Evolutionary conservation across 495 filamentous ascomycete genomes (phyloP).

Genomic region (Aspergillus biplanus): DNA sequence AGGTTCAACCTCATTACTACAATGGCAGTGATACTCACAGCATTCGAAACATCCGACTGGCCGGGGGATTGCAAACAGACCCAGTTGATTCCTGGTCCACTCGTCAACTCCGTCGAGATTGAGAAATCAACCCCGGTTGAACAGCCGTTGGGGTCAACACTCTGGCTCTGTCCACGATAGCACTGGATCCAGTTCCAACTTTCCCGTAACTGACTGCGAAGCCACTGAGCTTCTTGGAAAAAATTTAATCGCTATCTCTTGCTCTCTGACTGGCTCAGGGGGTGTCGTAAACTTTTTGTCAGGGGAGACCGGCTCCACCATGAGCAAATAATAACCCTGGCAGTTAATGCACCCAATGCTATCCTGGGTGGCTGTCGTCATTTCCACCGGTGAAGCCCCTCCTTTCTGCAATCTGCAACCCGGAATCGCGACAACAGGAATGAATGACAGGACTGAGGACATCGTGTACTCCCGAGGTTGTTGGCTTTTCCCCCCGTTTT

Average conservation of each 20-base stretch:
- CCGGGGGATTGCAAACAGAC: background rate
- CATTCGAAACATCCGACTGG: background rate
- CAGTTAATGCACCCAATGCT: background rate
- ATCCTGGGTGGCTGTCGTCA: background rate
- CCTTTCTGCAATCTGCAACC: no score
- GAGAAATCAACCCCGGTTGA: background rate
- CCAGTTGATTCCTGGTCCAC: background rate
- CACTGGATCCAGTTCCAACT: conserved; percentile 2
- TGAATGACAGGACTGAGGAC: no score
- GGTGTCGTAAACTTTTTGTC: background rate
- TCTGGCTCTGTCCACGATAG: conserved; percentile 1
- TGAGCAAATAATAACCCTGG: background rate
- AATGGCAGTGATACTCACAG: no score
- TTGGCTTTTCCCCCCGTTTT: no score
- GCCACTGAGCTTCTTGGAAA: background rate
- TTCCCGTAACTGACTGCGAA: background rate
- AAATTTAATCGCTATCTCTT: background rate
- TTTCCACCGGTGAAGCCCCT: no score
- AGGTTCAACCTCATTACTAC: no score
- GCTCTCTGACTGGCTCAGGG: background rate
- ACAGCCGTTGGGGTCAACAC: conserved; percentile 14
- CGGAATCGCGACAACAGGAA: no score
- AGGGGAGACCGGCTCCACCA: background rate
- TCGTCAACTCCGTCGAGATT: background rate
- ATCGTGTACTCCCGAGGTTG: no score